Conservation (phyloP, 352 stramenopile species). For the Pythium periplocum region DNA sequence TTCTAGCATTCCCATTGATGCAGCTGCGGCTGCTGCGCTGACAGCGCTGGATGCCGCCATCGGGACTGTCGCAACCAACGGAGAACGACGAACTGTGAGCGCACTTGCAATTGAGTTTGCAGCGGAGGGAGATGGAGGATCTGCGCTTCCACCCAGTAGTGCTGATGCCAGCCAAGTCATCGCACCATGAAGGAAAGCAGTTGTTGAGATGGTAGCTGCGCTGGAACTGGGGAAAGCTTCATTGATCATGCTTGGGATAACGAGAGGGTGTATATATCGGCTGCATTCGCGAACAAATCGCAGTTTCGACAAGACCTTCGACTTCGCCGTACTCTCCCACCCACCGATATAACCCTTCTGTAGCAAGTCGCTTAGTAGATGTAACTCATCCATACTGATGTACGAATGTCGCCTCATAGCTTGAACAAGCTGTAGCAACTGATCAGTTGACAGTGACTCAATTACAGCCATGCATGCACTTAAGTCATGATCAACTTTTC, state of each 20-base stretch:
- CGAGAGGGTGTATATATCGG: constrained; percentile 19
- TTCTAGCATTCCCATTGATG: constrained; percentile 47
- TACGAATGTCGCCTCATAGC: constrained; percentile 66
- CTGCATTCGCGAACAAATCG: constrained; percentile 73
- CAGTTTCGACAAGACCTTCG: constrained; percentile 58
- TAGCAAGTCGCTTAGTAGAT: constrained; percentile 69
- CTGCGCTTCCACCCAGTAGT: constrained; percentile 14
- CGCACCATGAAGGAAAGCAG: constrained; percentile 22
- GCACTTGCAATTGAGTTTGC: constrained; percentile 22
- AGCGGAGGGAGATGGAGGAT: constrained; percentile 19
- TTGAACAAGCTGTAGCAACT: constrained; percentile 51
- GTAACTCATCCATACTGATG: constrained; percentile 64
- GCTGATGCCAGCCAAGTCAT: constrained; percentile 27
- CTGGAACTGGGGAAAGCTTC: constrained; percentile 21
- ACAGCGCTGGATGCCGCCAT: constrained; percentile 12
- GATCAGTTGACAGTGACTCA: constrained; percentile 55
- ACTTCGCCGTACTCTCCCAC: constrained; percentile 67
- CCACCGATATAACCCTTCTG: constrained; percentile 79
- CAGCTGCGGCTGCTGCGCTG: constrained; percentile 26
- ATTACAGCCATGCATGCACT: constrained; percentile 73
- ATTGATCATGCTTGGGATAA: constrained; percentile 24
- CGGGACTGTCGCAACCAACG: constrained; percentile 19
- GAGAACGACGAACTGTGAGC: constrained; percentile 23
- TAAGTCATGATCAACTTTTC: constrained; percentile 41
- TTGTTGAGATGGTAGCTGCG: constrained; percentile 17